phyloP scores from a whole-genome alignment of 2,329 filamentous ascomycete genomes.

The Penicillium sp. region DNA sequence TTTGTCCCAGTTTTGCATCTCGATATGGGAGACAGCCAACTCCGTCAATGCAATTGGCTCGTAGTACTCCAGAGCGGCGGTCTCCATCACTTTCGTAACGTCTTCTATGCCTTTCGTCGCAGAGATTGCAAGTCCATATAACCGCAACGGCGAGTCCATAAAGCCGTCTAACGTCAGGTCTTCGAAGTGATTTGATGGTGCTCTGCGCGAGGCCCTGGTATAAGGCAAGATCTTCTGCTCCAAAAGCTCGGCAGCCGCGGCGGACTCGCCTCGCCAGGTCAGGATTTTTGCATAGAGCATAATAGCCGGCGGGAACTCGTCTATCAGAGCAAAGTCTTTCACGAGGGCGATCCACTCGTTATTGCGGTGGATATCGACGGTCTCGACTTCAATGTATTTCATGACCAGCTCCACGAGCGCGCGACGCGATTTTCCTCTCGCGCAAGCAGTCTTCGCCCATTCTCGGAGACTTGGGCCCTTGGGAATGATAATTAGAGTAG shows the following conservation, averaged over 20 bases:
- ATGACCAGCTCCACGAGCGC: slow-evolving; percentile 19
- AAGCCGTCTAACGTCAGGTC: slow-evolving; percentile 11
- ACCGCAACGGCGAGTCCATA: slow-evolving; percentile 31
- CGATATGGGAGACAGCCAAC: slow-evolving; percentile 26
- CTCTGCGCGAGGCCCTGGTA: slow-evolving; percentile 18
- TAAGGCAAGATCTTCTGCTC: slow-evolving; percentile 27
- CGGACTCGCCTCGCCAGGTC: slow-evolving; percentile 20
- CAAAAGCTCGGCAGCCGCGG: slow-evolving; percentile 25
- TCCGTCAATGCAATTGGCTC: slow-evolving; percentile 30
- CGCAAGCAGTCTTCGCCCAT: slow-evolving; percentile 26
- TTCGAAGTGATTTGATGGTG: not conserved
- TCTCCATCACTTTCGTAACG: slow-evolving; percentile 24
- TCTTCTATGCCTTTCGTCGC: slow-evolving; percentile 5
- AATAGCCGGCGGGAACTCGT: slow-evolving; percentile 32
- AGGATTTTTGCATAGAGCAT: slow-evolving; percentile 32
- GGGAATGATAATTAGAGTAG: not conserved
- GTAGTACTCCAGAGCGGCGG: slow-evolving; percentile 35
- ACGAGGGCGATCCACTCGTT: slow-evolving; percentile 19
- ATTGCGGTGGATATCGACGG: not conserved
- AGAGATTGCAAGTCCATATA: slow-evolving; percentile 23
- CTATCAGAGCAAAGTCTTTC: slow-evolving; percentile 24
- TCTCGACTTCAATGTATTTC: slow-evolving; percentile 6
- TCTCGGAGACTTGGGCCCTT: slow-evolving; percentile 6
- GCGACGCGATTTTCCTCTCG: slow-evolving; percentile 22
- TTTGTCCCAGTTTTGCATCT: slow-evolving; percentile 24